Percentiles rank a stretch among this genome's conserved stretches.
Conservation (phyloP, 441 rosid species). For the Mallotus japonicus region DNA sequence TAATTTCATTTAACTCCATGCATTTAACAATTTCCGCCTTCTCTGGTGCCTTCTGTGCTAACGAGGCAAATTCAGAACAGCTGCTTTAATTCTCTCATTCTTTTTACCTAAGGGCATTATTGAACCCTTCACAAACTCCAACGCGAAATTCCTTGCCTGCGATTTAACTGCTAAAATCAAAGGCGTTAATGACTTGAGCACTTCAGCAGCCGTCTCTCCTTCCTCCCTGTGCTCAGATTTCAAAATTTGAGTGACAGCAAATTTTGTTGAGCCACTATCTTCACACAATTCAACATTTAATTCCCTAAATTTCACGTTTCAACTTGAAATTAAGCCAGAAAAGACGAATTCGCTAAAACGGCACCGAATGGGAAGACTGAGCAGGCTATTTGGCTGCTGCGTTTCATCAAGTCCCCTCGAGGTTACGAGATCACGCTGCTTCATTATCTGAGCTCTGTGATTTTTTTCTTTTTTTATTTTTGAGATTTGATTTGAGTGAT, state of each 20-base stretch:
- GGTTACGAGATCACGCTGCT: constrained; percentile 23
- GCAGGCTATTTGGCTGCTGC: constrained; percentile 64
- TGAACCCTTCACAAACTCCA: constrained; percentile 48
- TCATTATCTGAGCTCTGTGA: not conserved
- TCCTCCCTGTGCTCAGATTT: constrained; percentile 64
- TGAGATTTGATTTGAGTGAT: too few relatives aligned
- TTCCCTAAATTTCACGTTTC: too few relatives aligned
- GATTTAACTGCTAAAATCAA: constrained; percentile 61
- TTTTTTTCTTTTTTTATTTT: not conserved
- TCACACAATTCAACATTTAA: constrained; percentile 73
- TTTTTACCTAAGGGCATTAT: constrained; percentile 36
- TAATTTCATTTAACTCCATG: constrained; percentile 54
- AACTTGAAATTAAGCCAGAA: too few relatives aligned
- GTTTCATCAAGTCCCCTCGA: constrained; percentile 45
- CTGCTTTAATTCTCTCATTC: constrained; percentile 48
- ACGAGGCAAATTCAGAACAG: constrained; percentile 58
- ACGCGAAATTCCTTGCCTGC: constrained; percentile 65
- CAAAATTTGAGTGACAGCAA: constrained; percentile 49
- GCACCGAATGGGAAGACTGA: constrained; percentile 68
- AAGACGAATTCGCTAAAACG: constrained; percentile 62
- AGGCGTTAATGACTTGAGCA: constrained; percentile 61
- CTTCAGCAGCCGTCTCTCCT: constrained; percentile 60
- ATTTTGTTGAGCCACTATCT: too few relatives aligned
- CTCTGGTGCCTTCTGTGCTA: constrained; percentile 83
- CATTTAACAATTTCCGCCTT: constrained; percentile 74